Evolutionary conservation across 768 basidiomycete genomes (phyloP).

Genomic region (Agrocybe chaxingu): DNA sequence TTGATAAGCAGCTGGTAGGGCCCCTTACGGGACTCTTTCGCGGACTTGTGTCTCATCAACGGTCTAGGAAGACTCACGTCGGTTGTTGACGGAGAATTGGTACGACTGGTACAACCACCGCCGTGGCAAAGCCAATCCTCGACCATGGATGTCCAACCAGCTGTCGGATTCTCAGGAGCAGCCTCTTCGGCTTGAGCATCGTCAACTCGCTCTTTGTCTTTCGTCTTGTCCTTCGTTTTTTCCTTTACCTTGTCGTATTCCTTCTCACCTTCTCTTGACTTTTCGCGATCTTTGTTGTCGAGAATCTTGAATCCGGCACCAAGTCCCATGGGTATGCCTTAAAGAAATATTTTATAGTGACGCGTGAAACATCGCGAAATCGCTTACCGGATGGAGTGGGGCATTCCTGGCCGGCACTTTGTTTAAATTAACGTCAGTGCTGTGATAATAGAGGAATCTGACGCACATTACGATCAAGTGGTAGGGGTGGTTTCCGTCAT

Average conservation of each 20-base stretch:
- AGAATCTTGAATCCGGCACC: constrained; percentile 76
- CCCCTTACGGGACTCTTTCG: constrained; percentile 50
- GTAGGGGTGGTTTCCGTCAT: constrained; percentile 62
- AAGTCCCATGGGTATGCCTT: constrained; percentile 76
- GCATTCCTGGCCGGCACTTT: constrained; percentile 70
- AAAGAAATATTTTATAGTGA: background rate
- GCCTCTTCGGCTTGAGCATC: constrained; percentile 22
- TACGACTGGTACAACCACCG: constrained; percentile 26
- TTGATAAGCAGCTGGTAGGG: constrained; percentile 86
- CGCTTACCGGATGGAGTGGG: constrained; percentile 67
- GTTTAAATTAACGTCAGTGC: constrained; percentile 14
- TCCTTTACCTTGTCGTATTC: constrained; percentile 25
- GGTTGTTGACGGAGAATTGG: constrained; percentile 32
- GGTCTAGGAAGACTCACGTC: constrained; percentile 42
- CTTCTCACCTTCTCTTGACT: constrained; percentile 27
- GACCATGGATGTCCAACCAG: constrained; percentile 73
- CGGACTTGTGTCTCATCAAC: constrained; percentile 36
- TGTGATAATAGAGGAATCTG: background rate
- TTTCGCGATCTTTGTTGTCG: constrained; percentile 44
- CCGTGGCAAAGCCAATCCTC: constrained; percentile 69
- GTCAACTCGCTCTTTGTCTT: constrained; percentile 32
- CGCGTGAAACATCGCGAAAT: background rate
- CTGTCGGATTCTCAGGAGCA: constrained; percentile 22
- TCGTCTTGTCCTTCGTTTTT: constrained; percentile 26
- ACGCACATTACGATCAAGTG: constrained; percentile 78